Percentiles rank a stretch among this genome's conserved stretches.
phyloP scores from a whole-genome alignment of 192 early-diverging fungal genomes.

The Phycomyces nitens region DNA sequence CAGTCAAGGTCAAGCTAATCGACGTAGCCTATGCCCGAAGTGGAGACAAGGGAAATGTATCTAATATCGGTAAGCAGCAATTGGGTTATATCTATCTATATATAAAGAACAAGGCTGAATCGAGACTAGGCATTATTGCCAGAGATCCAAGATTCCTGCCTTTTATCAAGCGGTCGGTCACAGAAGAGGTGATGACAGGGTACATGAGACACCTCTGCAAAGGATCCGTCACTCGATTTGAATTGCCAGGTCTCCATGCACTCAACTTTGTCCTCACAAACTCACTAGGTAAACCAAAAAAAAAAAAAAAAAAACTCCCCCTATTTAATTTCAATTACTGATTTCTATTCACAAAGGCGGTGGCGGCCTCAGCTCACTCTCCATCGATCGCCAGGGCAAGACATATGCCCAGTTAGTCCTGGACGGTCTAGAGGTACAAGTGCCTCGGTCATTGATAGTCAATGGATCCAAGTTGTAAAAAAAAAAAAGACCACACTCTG shows the following conservation, averaged over 20 bases:
- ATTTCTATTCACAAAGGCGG: constrained; percentile 34
- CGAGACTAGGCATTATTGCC: constrained; percentile 57
- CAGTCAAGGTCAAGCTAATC: constrained; percentile 49
- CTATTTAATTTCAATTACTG: background rate
- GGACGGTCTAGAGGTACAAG: constrained; percentile 44
- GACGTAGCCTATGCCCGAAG: constrained; percentile 57
- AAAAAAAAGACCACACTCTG: no score
- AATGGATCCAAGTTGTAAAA: constrained; percentile 17
- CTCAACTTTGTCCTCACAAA: constrained; percentile 66
- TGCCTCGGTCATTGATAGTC: constrained; percentile 35
- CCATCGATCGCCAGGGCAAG: constrained; percentile 64
- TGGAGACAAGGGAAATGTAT: constrained; percentile 64
- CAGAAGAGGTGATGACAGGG: constrained; percentile 43
- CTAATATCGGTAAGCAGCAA: constrained; percentile 35
- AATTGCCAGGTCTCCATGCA: constrained; percentile 50
- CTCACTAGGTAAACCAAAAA: constrained; percentile 35
- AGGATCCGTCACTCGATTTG: constrained; percentile 58
- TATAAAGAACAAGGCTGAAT: no score
- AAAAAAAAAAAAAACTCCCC: background rate
- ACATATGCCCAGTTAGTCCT: constrained; percentile 64
- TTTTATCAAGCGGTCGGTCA: constrained; percentile 51
- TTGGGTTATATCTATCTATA: no score
- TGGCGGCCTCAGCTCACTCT: constrained; percentile 57
- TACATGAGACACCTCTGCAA: constrained; percentile 59
- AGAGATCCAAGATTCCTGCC: constrained; percentile 54